phyloP scores from a whole-genome alignment of 257 asterid genomes.

The Solanum ossicruentum region DNA sequence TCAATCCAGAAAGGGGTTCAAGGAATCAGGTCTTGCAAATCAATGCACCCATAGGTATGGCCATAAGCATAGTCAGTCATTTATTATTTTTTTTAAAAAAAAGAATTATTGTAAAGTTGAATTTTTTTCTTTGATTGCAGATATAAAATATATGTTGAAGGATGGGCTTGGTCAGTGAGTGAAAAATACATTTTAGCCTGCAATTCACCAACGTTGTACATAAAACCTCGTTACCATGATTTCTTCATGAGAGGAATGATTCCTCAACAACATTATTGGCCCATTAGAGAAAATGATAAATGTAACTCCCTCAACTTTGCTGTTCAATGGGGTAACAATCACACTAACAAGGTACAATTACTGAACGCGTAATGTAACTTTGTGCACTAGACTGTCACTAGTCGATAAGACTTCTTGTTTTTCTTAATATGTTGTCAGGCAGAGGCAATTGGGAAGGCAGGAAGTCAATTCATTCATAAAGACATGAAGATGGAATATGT shows the following conservation, averaged over 20 bases:
- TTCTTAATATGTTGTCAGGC: conserved; percentile 23
- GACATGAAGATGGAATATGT: conserved; percentile 66
- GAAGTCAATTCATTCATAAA: conserved; percentile 62
- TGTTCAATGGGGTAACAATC: conserved; percentile 82
- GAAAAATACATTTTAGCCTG: conserved; percentile 84
- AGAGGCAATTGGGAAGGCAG: conserved; percentile 59
- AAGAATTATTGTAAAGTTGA: no score
- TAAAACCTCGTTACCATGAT: conserved; percentile 60
- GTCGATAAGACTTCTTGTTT: neutral
- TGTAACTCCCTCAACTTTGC: conserved; percentile 74
- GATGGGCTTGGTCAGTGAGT: conserved; percentile 86
- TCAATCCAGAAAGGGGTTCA: conserved; percentile 34
- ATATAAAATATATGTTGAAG: conserved; percentile 84
- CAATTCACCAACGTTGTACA: conserved; percentile 57
- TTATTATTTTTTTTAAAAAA: no score
- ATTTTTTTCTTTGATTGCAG: conserved; percentile 12
- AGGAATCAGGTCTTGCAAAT: conserved; percentile 42
- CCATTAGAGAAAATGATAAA: conserved; percentile 44
- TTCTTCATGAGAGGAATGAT: conserved; percentile 70
- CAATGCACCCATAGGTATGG: conserved; percentile 53
- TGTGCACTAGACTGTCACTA: neutral
- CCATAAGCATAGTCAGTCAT: neutral
- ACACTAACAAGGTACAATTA: conserved; percentile 36
- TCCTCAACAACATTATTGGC: conserved; percentile 83
- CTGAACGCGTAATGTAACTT: no score